These are phyloP conservation scores for Pleomassaria siparia DNA, from an alignment of 2,329 filamentous ascomycete species.

Conservation along the genomic window DNA sequence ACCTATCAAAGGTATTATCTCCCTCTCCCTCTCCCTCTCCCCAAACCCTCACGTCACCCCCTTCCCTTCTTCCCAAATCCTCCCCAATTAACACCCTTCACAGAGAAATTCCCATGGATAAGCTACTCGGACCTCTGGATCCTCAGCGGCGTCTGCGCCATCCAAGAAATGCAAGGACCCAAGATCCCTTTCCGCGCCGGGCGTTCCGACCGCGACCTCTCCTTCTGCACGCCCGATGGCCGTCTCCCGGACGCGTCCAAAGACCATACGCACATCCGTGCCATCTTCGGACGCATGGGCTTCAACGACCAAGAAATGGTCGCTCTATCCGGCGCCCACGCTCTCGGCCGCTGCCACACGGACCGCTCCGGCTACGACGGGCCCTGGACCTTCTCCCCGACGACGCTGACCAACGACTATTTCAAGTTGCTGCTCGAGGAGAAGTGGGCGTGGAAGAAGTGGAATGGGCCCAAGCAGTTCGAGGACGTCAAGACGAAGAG, in stretches of 20 bases:
- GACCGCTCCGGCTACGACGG: constrained; percentile 87
- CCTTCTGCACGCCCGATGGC: constrained; percentile 90
- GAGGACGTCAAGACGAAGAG: constrained; percentile 84
- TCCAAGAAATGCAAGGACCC: constrained; percentile 95
- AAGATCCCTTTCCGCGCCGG: constrained; percentile 86
- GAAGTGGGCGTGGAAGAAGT: constrained; percentile 97
- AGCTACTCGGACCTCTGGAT: constrained; percentile 97
- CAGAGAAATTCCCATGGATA: constrained; percentile 89
- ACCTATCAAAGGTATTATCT: constrained; percentile 73
- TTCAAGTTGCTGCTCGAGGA: constrained; percentile 84
- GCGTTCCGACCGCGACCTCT: constrained; percentile 74
- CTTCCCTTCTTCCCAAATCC: too few species aligned
- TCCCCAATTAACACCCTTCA: constrained; percentile 16
- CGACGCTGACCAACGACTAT: constrained; percentile 89
- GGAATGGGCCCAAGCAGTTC: constrained; percentile 89
- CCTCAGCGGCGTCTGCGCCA: constrained; percentile 76
- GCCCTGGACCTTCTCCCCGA: constrained; percentile 79
- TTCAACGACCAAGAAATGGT: constrained; percentile 98
- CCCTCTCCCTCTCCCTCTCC: constrained; percentile 10
- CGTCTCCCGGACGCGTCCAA: constrained; percentile 82
- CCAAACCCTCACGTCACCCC: too few species aligned
- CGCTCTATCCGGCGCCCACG: constrained; percentile 82
- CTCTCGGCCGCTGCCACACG: constrained; percentile 80
- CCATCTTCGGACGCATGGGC: constrained; percentile 95
- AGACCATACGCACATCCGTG: constrained; percentile 76